Evolutionary conservation across 345 rosid species (phyloP).

Genomic region (Eucalyptus pauciflora): DNA sequence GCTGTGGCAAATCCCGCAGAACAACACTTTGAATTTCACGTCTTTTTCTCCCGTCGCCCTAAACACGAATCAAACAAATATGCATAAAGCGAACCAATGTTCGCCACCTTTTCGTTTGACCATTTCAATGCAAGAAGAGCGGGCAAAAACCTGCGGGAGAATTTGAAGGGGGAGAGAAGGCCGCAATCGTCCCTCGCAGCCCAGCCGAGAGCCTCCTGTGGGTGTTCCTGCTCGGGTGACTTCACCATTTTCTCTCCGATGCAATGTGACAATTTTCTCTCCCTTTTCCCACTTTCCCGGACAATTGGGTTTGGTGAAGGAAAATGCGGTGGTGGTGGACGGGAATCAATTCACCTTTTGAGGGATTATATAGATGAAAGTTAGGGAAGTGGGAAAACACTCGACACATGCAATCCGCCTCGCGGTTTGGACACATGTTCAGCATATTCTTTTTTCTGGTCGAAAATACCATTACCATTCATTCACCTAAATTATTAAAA

Average conservation of each 20-base stretch:
- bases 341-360: background rate
- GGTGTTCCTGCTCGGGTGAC: background rate
- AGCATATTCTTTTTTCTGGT: too few species aligned
- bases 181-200: background rate
- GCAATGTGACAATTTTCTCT: too few species aligned
- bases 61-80: background rate
- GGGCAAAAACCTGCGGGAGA: background rate
- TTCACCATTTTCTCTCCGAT: background rate
- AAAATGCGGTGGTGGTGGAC: background rate
- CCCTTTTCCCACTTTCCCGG: background rate
- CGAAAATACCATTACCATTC: background rate
- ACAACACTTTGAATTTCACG: background rate
- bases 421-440: too few species aligned
- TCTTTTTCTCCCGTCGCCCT: background rate
- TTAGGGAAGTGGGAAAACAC: background rate
- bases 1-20: background rate
- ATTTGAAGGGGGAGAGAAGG: background rate
- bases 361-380: background rate
- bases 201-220: background rate
- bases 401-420: too few species aligned
- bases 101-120: background rate
- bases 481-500: background rate
- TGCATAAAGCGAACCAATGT: background rate
- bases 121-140: background rate
- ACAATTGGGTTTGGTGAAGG: background rate